Evolutionary conservation across 345 rosid species (phyloP), one percentile per base, ranked within the genome.

Genomic region (Pugionium cornutum): DNA sequence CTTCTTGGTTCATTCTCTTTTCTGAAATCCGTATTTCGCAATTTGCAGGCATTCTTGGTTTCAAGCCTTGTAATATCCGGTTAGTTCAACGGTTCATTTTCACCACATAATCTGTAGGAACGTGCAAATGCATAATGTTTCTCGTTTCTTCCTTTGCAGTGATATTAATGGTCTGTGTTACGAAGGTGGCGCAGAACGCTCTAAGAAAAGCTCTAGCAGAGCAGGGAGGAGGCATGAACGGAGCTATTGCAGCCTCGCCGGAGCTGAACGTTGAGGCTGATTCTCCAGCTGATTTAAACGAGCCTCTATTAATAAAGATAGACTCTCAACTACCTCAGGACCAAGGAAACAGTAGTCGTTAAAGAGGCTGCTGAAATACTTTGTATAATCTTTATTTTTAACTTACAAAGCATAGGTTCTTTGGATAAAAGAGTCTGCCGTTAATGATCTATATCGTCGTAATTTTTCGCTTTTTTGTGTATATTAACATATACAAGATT

Each of bases 121-220:
- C 4, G 26, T 40, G 65, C 26, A 18, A 27, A 64, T 56, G 45
- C 25, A 41, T 44, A 69, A 53, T 62, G 46, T 54, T 11, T 58
- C 28, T 41, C 8, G 10, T 53, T 58, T 43, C 5, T 61, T 47
- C 62, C 8, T 64, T 30, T 78, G 86, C 92, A 94, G 99, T 78
- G 79, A 53, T 89, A 51, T 70, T 94, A 67, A 87, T 94, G 78
- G 69, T 80, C 11, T 82, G 85, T 37, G 92, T 94, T 33, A 89
- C 92, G 0, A 87, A 78, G 73, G 92, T 91, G 1, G 99, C 99
- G 5, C 83, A 82, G 75, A 64, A 86, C 8, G 95, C 99, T 27
- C 68, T 94, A 74, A 88, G 80, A 8, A 91, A 91, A 79, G 97
- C 99, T 46, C 75, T 94, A 83, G 97, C 89, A 0, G 99, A 94